A percentile compares a stretch with the other conserved stretches of the same genome.
phyloP scores from a whole-genome alignment of 1,139 yeast species.

The Hyphopichia khmerensis region DNA sequence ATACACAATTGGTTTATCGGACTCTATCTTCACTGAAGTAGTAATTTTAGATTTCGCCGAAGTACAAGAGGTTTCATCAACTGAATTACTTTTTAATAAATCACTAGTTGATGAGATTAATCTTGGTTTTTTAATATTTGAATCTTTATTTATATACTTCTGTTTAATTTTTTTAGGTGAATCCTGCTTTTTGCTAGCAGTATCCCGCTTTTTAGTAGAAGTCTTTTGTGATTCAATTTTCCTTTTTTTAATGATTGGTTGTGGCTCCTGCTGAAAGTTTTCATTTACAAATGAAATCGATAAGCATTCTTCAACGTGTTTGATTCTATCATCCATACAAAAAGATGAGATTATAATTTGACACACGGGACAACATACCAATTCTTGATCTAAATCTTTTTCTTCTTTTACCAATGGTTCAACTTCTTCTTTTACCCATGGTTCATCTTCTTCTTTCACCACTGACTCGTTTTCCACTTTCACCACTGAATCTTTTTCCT shows the following conservation, averaged over 20 bases:
- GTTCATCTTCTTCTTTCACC: not conserved
- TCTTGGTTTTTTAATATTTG: conserved; percentile 3
- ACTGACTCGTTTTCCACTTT: too few species aligned
- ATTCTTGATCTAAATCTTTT: not conserved
- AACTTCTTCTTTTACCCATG: too few species aligned
- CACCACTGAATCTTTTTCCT: too few species aligned
- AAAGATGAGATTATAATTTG: conserved; percentile 28
- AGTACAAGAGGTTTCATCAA: too few species aligned
- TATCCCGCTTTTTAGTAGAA: not conserved
- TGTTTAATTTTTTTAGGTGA: conserved; percentile 7
- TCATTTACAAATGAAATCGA: conserved; percentile 2
- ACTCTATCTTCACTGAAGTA: not conserved
- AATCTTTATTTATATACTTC: conserved; percentile 15
- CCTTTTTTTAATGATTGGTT: not conserved
- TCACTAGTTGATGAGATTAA: conserved; percentile 7
- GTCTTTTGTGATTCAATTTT: not conserved
- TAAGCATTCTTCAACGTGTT: conserved; percentile 62
- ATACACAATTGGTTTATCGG: conserved; percentile 1
- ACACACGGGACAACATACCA: conserved; percentile 52
- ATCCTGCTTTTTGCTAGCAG: conserved; percentile 6
- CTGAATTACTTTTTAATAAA: too few species aligned
- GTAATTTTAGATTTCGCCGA: not conserved
- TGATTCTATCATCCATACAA: conserved; percentile 41
- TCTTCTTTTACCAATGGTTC: not conserved
- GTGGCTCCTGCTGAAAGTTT: not conserved